phyloP scores from a whole-genome alignment of 2,329 filamentous ascomycete species.

The Microdochium nivale region DNA sequence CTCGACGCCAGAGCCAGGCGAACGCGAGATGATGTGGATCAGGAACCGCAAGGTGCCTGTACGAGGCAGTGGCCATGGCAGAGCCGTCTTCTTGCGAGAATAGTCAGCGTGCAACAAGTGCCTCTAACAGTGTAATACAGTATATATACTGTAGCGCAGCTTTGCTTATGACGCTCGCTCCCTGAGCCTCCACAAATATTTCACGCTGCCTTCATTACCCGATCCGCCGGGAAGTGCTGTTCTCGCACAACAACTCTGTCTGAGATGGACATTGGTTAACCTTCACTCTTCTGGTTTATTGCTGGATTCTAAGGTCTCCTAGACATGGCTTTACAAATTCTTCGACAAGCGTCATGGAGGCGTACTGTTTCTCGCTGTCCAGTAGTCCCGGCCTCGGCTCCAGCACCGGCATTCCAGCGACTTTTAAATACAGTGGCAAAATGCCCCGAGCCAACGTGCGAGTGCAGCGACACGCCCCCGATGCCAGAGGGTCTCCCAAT shows the following conservation, averaged over 20 bases:
- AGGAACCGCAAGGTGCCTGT: conserved; percentile 22
- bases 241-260: no score
- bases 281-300: neutral
- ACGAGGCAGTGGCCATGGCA: conserved; percentile 37
- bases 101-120: neutral
- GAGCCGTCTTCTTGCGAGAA: conserved; percentile 29
- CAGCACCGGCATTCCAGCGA: conserved; percentile 1
- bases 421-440: conserved; percentile 29
- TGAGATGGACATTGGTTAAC: neutral
- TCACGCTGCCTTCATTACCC: neutral
- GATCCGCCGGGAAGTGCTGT: no score
- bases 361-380: neutral
- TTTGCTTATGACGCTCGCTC: neutral
- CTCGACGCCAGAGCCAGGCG: conserved; percentile 18
- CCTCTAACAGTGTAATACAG: neutral
- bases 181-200: neutral
- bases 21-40: conserved; percentile 13
- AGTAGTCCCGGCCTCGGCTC: neutral
- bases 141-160: neutral
- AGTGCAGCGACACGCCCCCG: conserved; percentile 57
- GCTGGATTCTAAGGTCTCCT: neutral
- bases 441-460: conserved; percentile 71
- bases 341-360: neutral
- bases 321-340: neutral
- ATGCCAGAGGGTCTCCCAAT: conserved; percentile 65